A percentile compares a stretch with the other conserved stretches of the same genome.
Evolutionary conservation across 805 yeast species (phyloP).

Genomic region (Kodamaea sagamina): DNA sequence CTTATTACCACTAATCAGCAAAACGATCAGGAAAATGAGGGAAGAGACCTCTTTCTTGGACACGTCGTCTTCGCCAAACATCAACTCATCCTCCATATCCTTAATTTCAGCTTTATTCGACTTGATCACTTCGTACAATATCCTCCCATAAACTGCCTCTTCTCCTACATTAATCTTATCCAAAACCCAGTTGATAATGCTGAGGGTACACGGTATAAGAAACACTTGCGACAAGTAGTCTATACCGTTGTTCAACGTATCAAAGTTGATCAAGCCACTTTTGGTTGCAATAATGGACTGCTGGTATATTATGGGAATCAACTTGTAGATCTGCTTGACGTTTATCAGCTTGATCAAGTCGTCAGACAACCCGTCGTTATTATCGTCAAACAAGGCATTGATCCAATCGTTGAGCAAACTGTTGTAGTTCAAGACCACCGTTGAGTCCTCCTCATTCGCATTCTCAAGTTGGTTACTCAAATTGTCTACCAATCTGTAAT

Average conservation of each 20-base stretch:
- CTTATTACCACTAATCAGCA: constrained; percentile 24
- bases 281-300: constrained; percentile 68
- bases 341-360: constrained; percentile 69
- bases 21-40: constrained; percentile 26
- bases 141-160: constrained; percentile 19
- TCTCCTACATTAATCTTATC: constrained; percentile 14
- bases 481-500: constrained; percentile 32
- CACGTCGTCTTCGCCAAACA: constrained; percentile 3
- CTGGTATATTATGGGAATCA: constrained; percentile 73
- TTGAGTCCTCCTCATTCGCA: constrained; percentile 29
- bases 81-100: constrained; percentile 16
- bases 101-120: constrained; percentile 18
- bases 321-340: constrained; percentile 63
- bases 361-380: constrained; percentile 76
- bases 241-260: constrained; percentile 70
- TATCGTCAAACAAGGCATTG: constrained; percentile 69
- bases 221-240: constrained; percentile 87
- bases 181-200: constrained; percentile 35
- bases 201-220: constrained; percentile 54
- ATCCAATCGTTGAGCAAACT: constrained; percentile 64
- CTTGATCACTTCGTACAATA: constrained; percentile 29
- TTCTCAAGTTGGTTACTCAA: constrained; percentile 25
- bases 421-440: constrained; percentile 35
- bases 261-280: constrained; percentile 55
- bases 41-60: constrained; percentile 16